Evolutionary conservation across 768 basidiomycete genomes (phyloP).

Genomic region (Obba rivulosa): DNA sequence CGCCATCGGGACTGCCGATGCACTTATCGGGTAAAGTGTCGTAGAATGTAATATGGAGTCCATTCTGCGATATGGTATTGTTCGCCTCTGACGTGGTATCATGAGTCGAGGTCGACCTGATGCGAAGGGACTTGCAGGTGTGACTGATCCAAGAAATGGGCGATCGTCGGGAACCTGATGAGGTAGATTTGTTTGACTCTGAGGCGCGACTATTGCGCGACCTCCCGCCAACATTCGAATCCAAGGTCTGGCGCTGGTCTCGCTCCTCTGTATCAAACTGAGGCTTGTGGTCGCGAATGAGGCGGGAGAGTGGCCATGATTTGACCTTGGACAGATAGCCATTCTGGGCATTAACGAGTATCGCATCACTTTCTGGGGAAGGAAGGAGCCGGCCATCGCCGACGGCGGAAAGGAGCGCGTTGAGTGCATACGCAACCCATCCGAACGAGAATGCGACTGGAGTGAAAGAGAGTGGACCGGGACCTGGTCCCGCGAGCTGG

Average conservation of each 20-base stretch:
- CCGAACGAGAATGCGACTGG: constrained; percentile 31
- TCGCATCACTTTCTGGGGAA: constrained; percentile 16
- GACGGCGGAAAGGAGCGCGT: constrained; percentile 17
- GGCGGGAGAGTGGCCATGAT: constrained; percentile 25
- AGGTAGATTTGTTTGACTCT: too few species aligned
- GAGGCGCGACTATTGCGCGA: too few species aligned
- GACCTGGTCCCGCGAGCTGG: constrained; percentile 21
- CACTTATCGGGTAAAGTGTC: background rate
- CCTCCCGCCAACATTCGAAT: too few species aligned
- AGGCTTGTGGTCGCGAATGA: constrained; percentile 23
- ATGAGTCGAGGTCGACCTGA: too few species aligned
- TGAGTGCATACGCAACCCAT: constrained; percentile 28
- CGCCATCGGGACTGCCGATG: constrained; percentile 18
- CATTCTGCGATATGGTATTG: too few species aligned
- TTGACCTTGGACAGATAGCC: constrained; percentile 22
- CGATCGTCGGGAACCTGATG: too few species aligned
- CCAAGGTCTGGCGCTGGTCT: too few species aligned
- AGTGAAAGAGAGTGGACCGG: constrained; percentile 2
- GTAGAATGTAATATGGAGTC: background rate
- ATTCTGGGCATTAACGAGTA: constrained; percentile 17
- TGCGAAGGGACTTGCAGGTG: too few species aligned
- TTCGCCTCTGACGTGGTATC: too few species aligned
- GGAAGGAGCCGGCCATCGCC: constrained; percentile 25
- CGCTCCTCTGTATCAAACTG: background rate
- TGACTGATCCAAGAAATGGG: too few species aligned